Evolutionary conservation across 2,329 filamentous ascomycete genomes (phyloP), one percentile per base, ranked within the genome.

Genomic region (Fusarium sp.): DNA sequence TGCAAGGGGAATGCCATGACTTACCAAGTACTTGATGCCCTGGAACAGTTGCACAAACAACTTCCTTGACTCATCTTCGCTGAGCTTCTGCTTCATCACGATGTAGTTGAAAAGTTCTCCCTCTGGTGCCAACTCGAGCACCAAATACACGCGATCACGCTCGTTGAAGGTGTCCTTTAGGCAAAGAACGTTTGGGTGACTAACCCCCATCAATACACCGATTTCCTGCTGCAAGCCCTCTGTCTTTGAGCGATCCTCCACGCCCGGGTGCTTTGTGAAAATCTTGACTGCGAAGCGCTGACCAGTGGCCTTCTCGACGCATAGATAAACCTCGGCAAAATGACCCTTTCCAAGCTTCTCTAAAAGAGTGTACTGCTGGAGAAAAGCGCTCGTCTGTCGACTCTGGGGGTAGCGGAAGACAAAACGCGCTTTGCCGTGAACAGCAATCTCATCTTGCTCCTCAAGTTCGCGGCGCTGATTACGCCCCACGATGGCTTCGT

Each of bases 41-140:
- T 97, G 92, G 81, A 99, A 97, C 31, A 99, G 84, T 81, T 99
- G 96, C 33, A 91, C 86, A 80, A 98, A 98, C 28, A 99, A 86
- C 81, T 93, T 95, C 42, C 95, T 91, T 6, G 94, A 89, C 81
- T 98, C 94, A 9, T 88, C 85, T 82, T 99, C 96, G 5, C 89
- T 91, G 68, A 99, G 85, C 81, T 97, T 98, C 79, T 94, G 89
- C 83, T 97, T 95, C 87, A 92, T 91, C 31, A 98, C 92, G 69
- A 99, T 98, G 83, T 91, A 92, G 79, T 98, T 97, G 87, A 99
- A 99, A 20, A 99, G 85, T 82, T 99, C 97, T 77, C 96, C 96
- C 82, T 97, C 95, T 0, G 94, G 87, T 5, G 95, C 95, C 75
- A 98, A 87, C 81, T 99, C 96, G 54, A 98, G 84, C 16, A 99